Base-by-base conservation (phyloP, 1,284 basidiomycete species). In the Heimioporus punctisporus region DNA sequence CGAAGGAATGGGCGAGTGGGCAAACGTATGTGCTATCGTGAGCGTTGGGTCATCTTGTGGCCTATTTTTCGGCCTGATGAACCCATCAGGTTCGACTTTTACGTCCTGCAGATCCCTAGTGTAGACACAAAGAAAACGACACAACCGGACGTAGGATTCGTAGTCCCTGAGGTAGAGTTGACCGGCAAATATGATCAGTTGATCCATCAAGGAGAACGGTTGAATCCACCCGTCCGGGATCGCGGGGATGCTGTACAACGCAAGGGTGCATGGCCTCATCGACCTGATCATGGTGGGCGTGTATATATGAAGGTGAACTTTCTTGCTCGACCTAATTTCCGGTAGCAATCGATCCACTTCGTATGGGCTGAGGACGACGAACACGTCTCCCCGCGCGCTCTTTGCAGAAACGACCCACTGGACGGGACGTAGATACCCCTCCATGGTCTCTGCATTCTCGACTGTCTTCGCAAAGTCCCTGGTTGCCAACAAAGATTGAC, bases 221-320 rank as follows among this genome's bases (percentile, higher is more conserved):
- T 17, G n/a, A 7, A 19, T 6, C 34, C 34, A 19, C n/a, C 34
- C 34, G 15, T 3, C 34, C 4, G 34, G 34, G 15, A 37, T 14
- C 34, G 34, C 15, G 9, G 34, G 34, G 34, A 37, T 37, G 15
- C n/a, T 37, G 34, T 37, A 37, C 46, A 74, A 68, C 5, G 30
- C 52, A 12, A 78, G 71, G 46, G 80, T 76, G 51, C 75, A 72
- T 3, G 75, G 57, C 9, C 57, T 59, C 70, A 75, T 76, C 3
- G 56, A 61, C 27, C 68, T 60, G 4, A 60, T 68, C 8, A 71
- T 65, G n/a, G n/a, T n/a, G 34, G 34, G 34, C 8, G 34, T 37
- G 34, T 37, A 37, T 37, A 37, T 6, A 37, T 37, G 34, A 37
- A 37, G 34, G 34, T 37, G 34, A 37, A 37, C 34, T 17, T 37